A percentile compares a stretch with the other conserved stretches of the same genome.
phyloP scores from a whole-genome alignment of 768 basidiomycete species.

The Kondoa malvinella region DNA sequence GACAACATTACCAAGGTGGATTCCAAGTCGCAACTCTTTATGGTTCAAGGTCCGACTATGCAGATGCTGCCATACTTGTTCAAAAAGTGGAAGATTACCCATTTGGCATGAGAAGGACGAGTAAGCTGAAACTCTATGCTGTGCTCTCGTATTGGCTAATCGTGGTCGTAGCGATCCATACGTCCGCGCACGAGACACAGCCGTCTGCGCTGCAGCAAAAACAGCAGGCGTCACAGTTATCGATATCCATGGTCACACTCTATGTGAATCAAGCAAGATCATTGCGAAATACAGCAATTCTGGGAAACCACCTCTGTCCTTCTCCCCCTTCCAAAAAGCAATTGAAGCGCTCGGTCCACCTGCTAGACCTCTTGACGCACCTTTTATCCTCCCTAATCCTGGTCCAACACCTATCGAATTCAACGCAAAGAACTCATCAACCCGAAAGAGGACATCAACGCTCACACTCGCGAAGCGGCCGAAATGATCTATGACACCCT shows the following conservation, averaged over 20 bases:
- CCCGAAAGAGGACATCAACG: conserved; percentile 18
- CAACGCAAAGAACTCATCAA: conserved; percentile 4
- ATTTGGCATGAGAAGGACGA: conserved; percentile 27
- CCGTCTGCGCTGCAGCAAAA: conserved; percentile 25
- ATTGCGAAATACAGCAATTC: conserved; percentile 26
- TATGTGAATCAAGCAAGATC: conserved; percentile 31
- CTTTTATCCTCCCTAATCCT: conserved; percentile 27
- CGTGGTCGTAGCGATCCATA: conserved; percentile 27
- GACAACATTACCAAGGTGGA: conserved; percentile 28
- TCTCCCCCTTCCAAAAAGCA: conserved; percentile 28
- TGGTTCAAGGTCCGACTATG: conserved; percentile 30
- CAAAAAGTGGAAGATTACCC: conserved; percentile 33
- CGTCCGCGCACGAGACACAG: conserved; percentile 28
- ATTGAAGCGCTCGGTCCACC: conserved; percentile 28
- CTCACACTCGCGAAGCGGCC: conserved; percentile 16
- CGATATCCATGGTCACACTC: conserved; percentile 31
- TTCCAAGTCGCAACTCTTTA: conserved; percentile 28
- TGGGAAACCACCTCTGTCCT: conserved; percentile 30
- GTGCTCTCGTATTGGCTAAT: background rate
- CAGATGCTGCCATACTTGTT: conserved; percentile 29
- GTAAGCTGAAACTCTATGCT: conserved; percentile 3
- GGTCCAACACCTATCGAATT: conserved; percentile 19
- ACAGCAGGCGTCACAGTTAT: conserved; percentile 29
- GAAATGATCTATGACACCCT: conserved; percentile 25
- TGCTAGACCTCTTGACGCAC: conserved; percentile 24